Evolutionary conservation across 164 flowering plant genomes (phyloP).

Genomic region (Buxus sempervirens): DNA sequence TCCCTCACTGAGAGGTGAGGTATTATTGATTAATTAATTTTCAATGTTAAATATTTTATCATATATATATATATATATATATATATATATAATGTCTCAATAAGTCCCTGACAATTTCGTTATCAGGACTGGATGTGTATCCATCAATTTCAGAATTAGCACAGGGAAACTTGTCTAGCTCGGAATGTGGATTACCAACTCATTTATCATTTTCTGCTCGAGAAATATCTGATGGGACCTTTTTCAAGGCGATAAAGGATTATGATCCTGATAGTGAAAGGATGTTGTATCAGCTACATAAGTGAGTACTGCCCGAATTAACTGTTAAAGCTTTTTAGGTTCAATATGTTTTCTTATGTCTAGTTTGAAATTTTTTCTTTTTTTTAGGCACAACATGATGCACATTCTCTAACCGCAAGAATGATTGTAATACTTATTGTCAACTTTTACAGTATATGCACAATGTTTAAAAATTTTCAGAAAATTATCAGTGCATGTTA

Average conservation of each 20-base stretch:
- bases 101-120: constrained; percentile 1
- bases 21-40: constrained; percentile 9
- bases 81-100: neutral
- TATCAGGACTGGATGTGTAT: constrained; percentile 57
- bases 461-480: too few relatives aligned
- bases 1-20: constrained; percentile 64
- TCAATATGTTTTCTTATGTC: constrained; percentile 4
- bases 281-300: constrained; percentile 64
- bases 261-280: constrained; percentile 95
- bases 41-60: neutral
- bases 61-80: neutral
- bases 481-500: too few relatives aligned
- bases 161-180: constrained; percentile 42
- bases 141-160: constrained; percentile 59
- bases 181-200: constrained; percentile 85
- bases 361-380: constrained; percentile 4
- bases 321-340: neutral
- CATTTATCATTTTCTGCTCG: constrained; percentile 93
- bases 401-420: too few relatives aligned
- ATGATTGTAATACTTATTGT: too few relatives aligned
- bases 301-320: constrained; percentile 39
- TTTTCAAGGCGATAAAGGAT: constrained; percentile 90
- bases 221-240: constrained; percentile 89
- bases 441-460: too few relatives aligned
- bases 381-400: too few relatives aligned